Base-by-base conservation (phyloP, 2,329 filamentous ascomycete genomes). In the Aspergillus aculeatus region DNA sequence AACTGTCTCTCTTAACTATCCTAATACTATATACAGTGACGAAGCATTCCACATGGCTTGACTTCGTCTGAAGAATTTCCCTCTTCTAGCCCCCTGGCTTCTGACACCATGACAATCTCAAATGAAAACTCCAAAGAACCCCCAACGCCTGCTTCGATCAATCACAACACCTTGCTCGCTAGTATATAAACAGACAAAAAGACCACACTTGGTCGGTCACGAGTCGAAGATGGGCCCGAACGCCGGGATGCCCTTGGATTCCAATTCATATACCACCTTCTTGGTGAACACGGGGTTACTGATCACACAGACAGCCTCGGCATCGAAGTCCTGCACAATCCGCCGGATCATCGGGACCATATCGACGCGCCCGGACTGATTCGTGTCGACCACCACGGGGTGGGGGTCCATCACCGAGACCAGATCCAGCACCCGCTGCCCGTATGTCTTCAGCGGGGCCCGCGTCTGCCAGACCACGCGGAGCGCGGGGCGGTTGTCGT, bases 141-240 rank as follows among this genome's bases (percentile, higher is more conserved):
- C 4, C 14, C 23, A 23, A 44, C 14, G 14, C 38, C 38, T 7
- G 38, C 38, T 19, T 3, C 5, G 19, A 2, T 5, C 38, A 19
- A 16, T 16, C 14, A 1, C 14, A 9, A 6, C 16, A 44, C 38
- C 38, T 19, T 16, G 6, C 26, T n/a, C 14, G 16, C 38, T 16
- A 16, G 38, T 44, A 51, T 51, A 59, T 50, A 56, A 10, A 53
- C 1, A 60, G 24, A 29, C 26, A 38, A 55, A 62, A 32, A 52
- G 59, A 53, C 44, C 29, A 26, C 47, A 54, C 31, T 50, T 29
- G 54, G 60, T 72, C 71, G 54, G 60, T 72, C 71, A 86, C 48
- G 83, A 86, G 74, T 92, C 90, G 77, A 88, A 92, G 66, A 92
- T 90, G 9, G 89, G 87, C 6, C 89, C 90, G 75, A 84, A 92